phyloP scores from a whole-genome alignment of 176 grass and related monocot species.

The Zizania latifolia region DNA sequence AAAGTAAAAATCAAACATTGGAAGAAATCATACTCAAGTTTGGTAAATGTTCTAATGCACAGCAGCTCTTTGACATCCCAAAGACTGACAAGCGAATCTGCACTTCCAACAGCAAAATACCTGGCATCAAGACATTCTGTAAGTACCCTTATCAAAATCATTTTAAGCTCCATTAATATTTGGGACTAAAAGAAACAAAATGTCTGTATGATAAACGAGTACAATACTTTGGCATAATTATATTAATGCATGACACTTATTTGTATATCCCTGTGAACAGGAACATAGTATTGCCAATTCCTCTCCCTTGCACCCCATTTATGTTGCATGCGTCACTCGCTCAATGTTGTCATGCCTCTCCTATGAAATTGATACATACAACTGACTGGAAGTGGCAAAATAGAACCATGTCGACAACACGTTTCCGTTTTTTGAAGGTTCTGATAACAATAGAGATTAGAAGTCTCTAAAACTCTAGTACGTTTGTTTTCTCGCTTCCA shows the following conservation, averaged over 20 bases:
- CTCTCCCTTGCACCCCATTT: no score
- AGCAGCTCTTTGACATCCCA: slow-evolving; percentile 93
- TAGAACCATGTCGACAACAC: no score
- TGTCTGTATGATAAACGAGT: not conserved
- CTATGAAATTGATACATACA: no score
- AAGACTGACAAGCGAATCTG: slow-evolving; percentile 98
- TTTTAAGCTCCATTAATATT: not conserved
- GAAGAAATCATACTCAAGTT: slow-evolving; percentile 72
- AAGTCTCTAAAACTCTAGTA: no score
- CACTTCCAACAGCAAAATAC: slow-evolving; percentile 98
- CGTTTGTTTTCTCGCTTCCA: no score
- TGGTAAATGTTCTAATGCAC: slow-evolving; percentile 91
- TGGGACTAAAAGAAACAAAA: not conserved
- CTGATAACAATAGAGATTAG: no score
- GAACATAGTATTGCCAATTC: slow-evolving; percentile 13
- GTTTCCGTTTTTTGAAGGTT: no score
- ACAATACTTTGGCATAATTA: not conserved
- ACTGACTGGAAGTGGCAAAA: no score
- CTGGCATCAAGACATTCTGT: slow-evolving; percentile 47
- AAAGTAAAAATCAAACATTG: not conserved
- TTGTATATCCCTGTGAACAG: not conserved
- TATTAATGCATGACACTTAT: slow-evolving; percentile 1
- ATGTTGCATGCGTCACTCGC: no score
- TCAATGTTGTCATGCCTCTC: no score
- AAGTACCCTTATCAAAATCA: slow-evolving; percentile 20